Evolutionary conservation across 495 filamentous ascomycete species (phyloP), one percentile per base, ranked within the genome.

Genomic region (Lophiostoma macrostomum): DNA sequence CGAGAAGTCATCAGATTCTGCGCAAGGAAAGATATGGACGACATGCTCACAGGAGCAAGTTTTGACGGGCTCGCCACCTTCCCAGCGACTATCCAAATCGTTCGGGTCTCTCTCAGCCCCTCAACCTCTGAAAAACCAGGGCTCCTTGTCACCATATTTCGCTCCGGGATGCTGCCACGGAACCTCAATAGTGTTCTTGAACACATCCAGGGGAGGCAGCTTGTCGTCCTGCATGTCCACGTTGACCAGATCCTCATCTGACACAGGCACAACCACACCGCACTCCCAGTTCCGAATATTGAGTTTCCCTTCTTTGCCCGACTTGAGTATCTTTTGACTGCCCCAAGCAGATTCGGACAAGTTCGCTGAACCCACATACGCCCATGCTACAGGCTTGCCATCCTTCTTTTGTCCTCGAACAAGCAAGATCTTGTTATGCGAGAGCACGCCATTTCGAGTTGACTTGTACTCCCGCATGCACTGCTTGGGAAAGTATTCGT

Each of bases 201-300:
- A 91, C 8, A 80, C 71, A 20, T 72, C 71, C 58, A 77, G 72
- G 14, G 57, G 67, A 14, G 63, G 45, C 16, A 55, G 52, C 28
- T 50, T 50, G 14, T 50, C 22, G 16, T 31, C 34, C 25, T 55
- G 22, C 7, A 50, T 16, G 24, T 39, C 20, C 22, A 27, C 36
- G 13, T 40, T 20, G 18, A 53, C 18, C 32, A 66, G 40, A 30
- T 32, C 56, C 31, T 36, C 41, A 20, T 29, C 10, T 19, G 55
- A 34, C 23, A 78, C 66, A 0, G 80, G 82, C 10, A 95, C 56
- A 2, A 98, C 22, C 0, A 98, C 90, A 3, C 93, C 93, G 58
- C 90, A 96, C 69, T 98, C 93, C 93, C 93, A 98, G 67, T 97
- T 98, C 11, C 87, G 81, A 64, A 86, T 89, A 50, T 82, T 93